Evolutionary conservation across 805 yeast species (phyloP), one percentile per base, ranked within the genome.

Genomic region (Saturnispora serradocipensis): DNA sequence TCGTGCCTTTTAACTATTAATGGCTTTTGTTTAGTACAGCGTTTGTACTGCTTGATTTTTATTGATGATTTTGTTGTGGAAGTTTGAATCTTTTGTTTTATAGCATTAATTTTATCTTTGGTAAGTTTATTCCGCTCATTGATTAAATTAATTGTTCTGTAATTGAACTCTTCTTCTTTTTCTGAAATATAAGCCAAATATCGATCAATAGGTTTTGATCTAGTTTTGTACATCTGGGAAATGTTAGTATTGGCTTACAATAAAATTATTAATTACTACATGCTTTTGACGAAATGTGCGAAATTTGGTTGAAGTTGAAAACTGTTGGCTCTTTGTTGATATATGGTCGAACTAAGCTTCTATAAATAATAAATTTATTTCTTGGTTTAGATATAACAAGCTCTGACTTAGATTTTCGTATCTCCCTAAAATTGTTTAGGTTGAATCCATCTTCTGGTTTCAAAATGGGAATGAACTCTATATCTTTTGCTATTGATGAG

Each of bases 351-450:
- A 43, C 48, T 9, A 50, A 24, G 2, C 54, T 35, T 32, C 56
- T 46, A 20, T 49, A 53, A 3, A 55, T 48, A 30, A 55, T 40
- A 25, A 55, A 55, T n/a, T 38, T 51, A 39, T 55, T 55, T 39
- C 52, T 47, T 4, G 57, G 57, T 36, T 52, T 54, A 16, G 53
- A 43, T 5, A 30, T 11, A 18, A 42, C 32, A n/a, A 40, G 15
- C 32, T 54, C 46, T 11, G 40, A 13, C 28, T 38, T 53, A 1
- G 56, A 48, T 16, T 28, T 52, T 27, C 44, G 43, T 16, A 54
- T 52, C 11, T 45, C 32, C 43, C 18, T 54, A 24, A 52, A 46
- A 5, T 49, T 49, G n/a, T 46, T 11, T 4, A 25, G 24, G n/a
- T 36, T 28, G 11, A 28, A 28, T 10, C 32, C 32, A 10, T 28